Conservation (phyloP, 176 grass and related monocot species). For the maize (Zea mays) region Zm-B73-REFERENCE-NAM-5.0 NC_050102.1:181343001-181343500, state of each 20-base stretch:
- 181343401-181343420: neutral
- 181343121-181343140: neutral
- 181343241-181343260: constrained; percentile 21
- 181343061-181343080: neutral
- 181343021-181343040: neutral
- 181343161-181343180: neutral
- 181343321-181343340: neutral
- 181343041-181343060: neutral
- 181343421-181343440: neutral
- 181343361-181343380: neutral
- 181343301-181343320: neutral
- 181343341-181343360: neutral
- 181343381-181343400: constrained; percentile 4
- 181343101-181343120: neutral
- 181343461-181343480: neutral
- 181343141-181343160: neutral
- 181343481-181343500: neutral
- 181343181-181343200: neutral
- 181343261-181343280: constrained; percentile 40
- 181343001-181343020: constrained; percentile 18
- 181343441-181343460: neutral
- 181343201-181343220: constrained; percentile 29
- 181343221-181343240: constrained; percentile 33
- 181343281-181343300: constrained; percentile 9
- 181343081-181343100: neutral